These are phyloP conservation scores for Globisporangium carolinianum DNA, from an alignment of 352 stramenopile genomes.

Conservation along the genomic window DNA sequence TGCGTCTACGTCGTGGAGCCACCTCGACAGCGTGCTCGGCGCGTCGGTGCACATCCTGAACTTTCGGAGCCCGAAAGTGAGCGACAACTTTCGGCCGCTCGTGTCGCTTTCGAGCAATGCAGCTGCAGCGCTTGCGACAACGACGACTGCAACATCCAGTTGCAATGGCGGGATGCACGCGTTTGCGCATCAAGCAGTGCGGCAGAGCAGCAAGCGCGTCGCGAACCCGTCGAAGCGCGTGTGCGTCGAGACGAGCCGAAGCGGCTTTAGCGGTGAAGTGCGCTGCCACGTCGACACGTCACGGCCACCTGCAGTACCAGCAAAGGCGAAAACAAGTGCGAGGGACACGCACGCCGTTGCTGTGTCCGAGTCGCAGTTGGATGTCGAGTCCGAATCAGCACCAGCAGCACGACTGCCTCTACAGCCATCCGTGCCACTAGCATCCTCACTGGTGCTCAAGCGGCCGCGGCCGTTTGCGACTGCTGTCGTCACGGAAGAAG, in stretches of 20 bases:
- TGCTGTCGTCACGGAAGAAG: neutral
- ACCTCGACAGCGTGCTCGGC: conserved; percentile 61
- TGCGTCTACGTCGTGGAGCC: conserved; percentile 45
- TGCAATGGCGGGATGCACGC: conserved; percentile 24
- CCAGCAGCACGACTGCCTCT: no score
- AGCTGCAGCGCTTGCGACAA: neutral
- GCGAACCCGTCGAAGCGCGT: conserved; percentile 45
- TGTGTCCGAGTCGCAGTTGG: no score
- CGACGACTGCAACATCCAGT: conserved; percentile 3
- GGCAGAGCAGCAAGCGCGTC: conserved; percentile 35
- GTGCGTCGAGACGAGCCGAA: conserved; percentile 38
- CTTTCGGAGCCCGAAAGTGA: conserved; percentile 75
- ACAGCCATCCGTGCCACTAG: no score
- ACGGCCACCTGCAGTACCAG: neutral
- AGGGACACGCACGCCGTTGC: no score
- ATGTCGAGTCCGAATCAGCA: no score
- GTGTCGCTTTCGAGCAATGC: conserved; percentile 15
- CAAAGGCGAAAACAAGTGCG: neutral
- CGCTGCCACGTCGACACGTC: conserved; percentile 35
- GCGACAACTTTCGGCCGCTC: conserved; percentile 64
- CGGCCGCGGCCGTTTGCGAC: conserved; percentile 8
- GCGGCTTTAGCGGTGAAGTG: conserved; percentile 66
- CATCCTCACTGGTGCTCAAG: conserved; percentile 1
- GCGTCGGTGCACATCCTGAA: conserved; percentile 67
- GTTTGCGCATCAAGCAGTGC: conserved; percentile 35